These are phyloP conservation scores for Rubus idaeus DNA, from an alignment of 306 rosid genomes.

Conservation along the genomic window DNA sequence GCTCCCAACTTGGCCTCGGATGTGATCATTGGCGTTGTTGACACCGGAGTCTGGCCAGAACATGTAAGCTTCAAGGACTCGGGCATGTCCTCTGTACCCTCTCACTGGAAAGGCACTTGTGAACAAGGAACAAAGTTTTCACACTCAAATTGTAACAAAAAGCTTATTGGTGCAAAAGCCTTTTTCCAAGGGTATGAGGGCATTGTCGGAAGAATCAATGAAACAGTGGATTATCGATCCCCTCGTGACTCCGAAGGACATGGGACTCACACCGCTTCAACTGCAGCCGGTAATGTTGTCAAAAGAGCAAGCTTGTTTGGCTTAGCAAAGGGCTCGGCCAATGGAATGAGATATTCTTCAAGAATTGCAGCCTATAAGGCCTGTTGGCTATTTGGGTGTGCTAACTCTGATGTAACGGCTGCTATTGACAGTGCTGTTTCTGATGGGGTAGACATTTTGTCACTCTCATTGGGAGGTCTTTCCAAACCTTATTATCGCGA, in stretches of 20 bases:
- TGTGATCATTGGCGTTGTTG: constrained; percentile 60
- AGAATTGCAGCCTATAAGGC: constrained; percentile 73
- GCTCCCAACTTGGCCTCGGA: constrained; percentile 51
- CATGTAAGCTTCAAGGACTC: constrained; percentile 59
- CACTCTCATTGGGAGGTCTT: constrained; percentile 65
- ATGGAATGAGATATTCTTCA: constrained; percentile 64
- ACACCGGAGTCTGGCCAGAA: constrained; percentile 81
- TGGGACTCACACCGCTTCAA: constrained; percentile 83
- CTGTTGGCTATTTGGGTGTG: constrained; percentile 68
- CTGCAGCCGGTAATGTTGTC: constrained; percentile 56
- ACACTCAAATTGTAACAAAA: constrained; percentile 54
- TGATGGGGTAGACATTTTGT: constrained; percentile 70
- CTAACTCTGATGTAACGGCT: constrained; percentile 59
- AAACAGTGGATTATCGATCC: constrained; percentile 44
- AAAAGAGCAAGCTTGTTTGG: constrained; percentile 44
- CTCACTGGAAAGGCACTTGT: constrained; percentile 67
- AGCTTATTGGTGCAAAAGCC: constrained; percentile 67
- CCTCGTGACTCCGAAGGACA: constrained; percentile 66
- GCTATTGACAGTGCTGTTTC: constrained; percentile 66
- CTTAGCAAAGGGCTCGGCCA: constrained; percentile 51
- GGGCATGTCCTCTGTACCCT: constrained; percentile 46
- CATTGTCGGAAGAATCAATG: constrained; percentile 43
- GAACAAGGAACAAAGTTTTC: constrained; percentile 61
- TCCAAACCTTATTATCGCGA: constrained; percentile 48
- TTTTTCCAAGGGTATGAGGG: constrained; percentile 61